Percentiles rank a stretch among this genome's conserved stretches.
phyloP scores from a whole-genome alignment of 169 alveolate species.

The Eimeria zaria region DNA sequence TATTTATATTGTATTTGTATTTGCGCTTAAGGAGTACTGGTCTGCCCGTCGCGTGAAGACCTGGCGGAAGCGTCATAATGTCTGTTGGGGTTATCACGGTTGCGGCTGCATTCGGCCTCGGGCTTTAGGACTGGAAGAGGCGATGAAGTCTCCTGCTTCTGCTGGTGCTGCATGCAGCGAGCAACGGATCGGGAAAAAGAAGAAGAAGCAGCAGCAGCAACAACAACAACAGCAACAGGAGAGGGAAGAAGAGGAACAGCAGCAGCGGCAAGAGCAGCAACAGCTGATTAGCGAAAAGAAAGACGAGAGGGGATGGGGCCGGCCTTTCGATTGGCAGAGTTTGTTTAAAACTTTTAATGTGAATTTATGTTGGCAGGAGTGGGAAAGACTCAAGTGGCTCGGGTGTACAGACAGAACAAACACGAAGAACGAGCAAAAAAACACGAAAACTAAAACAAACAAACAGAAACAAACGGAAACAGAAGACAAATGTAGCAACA shows the following conservation, averaged over 20 bases:
- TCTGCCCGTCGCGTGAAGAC: background rate
- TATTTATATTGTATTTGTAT: background rate
- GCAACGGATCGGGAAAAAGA: background rate
- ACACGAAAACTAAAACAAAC: background rate
- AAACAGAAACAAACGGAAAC: background rate
- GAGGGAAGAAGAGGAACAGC: no score
- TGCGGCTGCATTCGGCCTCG: conserved; percentile 43
- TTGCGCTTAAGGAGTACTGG: conserved; percentile 12
- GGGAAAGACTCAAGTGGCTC: background rate
- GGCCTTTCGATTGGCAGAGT: background rate
- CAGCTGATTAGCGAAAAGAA: no score
- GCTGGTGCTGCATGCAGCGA: conserved; percentile 15
- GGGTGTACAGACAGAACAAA: background rate
- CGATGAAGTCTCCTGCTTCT: background rate
- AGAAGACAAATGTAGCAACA: background rate
- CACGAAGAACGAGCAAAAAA: background rate
- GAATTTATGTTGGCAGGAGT: conserved; percentile 33
- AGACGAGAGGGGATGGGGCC: background rate
- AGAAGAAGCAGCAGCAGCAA: no score
- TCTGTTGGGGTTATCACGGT: conserved; percentile 36
- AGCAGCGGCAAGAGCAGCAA: no score
- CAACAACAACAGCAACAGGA: background rate
- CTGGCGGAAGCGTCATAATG: background rate
- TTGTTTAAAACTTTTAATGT: background rate
- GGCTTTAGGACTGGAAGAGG: conserved; percentile 2